Conservation (phyloP, 129 eudicot species). For the Apium graveolens region DNA sequence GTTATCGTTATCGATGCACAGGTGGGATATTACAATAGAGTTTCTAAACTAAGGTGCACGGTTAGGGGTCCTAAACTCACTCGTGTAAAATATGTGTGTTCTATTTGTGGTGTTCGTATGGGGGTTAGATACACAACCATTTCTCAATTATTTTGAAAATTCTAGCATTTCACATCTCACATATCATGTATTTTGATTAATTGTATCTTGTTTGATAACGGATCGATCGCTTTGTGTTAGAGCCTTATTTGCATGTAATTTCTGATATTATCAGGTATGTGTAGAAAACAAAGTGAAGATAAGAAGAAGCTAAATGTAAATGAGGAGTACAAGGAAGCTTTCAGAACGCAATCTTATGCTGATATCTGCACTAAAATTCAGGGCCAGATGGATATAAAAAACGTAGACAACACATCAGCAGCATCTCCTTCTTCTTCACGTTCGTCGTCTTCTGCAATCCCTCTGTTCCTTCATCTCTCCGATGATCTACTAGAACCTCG, state of each 20-base stretch:
- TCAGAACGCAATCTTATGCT: constrained; percentile 64
- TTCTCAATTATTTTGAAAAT: too few species aligned
- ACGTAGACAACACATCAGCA: constrained; percentile 13
- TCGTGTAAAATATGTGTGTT: too few species aligned
- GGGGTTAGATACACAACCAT: too few species aligned
- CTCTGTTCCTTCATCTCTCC: constrained; percentile 24
- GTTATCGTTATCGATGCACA: too few species aligned
- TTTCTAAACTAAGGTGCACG: too few species aligned
- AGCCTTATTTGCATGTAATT: neutral
- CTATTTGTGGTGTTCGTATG: too few species aligned
- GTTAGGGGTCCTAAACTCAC: too few species aligned
- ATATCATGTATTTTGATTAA: neutral
- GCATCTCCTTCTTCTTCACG: constrained; percentile 15
- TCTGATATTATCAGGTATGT: constrained; percentile 20
- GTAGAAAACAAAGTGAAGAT: constrained; percentile 15
- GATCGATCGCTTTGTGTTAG: neutral
- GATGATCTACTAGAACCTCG: constrained; percentile 48
- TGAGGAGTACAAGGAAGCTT: constrained; percentile 61
- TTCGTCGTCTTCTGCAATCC: constrained; percentile 34
- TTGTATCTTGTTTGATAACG: neutral
- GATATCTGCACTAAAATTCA: constrained; percentile 51
- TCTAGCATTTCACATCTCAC: too few species aligned
- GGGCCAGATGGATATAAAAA: constrained; percentile 25
- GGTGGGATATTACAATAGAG: too few species aligned
- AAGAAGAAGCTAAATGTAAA: constrained; percentile 36